These are phyloP conservation scores for Apiotrichum domesticum DNA, from an alignment of 1,284 basidiomycete genomes.

Conservation along the genomic window DNA sequence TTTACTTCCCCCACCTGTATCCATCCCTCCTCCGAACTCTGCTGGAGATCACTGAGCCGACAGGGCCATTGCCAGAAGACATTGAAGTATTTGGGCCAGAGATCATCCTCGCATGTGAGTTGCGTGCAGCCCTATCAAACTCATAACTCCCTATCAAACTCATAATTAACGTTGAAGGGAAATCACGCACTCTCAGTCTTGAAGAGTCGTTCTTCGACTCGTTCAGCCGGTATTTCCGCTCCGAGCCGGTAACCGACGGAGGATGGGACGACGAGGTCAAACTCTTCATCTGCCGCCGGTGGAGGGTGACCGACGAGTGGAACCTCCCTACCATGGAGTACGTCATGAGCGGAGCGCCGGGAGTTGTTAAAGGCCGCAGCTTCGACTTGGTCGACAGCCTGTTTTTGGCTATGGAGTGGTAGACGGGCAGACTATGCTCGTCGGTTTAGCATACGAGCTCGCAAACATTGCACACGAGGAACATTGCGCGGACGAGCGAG, in stretches of 20 bases:
- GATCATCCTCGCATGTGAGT: constrained; percentile 42
- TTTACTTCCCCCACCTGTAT: constrained; percentile 45
- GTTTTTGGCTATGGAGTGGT: constrained; percentile 36
- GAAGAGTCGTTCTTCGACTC: constrained; percentile 45
- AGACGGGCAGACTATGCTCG: neutral
- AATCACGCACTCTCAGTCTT: constrained; percentile 36
- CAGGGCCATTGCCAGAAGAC: neutral
- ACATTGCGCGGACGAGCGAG: no score
- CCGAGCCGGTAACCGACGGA: constrained; percentile 32
- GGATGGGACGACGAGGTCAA: constrained; percentile 25
- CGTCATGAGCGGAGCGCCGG: constrained; percentile 37
- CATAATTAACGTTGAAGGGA: constrained; percentile 21
- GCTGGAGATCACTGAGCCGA: constrained; percentile 35
- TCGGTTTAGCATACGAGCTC: no score
- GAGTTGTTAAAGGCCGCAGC: constrained; percentile 30
- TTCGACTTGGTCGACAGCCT: constrained; percentile 36
- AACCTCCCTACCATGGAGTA: constrained; percentile 24
- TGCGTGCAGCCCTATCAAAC: neutral
- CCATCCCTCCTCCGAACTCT: constrained; percentile 37
- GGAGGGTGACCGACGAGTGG: constrained; percentile 36
- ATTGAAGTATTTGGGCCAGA: constrained; percentile 30
- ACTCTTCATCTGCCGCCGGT: constrained; percentile 39
- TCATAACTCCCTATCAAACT: neutral
- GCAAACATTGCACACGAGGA: no score
- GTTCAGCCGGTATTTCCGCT: constrained; percentile 34